phyloP scores from a whole-genome alignment of 352 stramenopile genomes.

The Thraustochytrium striatum region DNA sequence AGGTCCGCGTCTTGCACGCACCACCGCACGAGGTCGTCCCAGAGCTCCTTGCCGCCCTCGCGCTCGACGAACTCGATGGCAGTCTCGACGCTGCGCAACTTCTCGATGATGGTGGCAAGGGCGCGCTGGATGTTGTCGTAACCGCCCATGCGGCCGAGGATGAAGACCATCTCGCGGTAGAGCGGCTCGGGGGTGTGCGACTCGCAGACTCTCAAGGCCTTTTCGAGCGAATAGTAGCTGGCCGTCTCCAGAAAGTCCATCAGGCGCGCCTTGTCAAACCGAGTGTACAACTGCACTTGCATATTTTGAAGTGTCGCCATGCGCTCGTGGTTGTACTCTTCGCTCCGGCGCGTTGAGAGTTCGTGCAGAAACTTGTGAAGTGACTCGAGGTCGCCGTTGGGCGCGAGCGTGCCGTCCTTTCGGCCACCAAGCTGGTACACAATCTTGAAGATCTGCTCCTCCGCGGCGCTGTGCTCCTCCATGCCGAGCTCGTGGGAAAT shows the following conservation, averaged over 20 bases:
- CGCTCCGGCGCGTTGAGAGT: constrained; percentile 1
- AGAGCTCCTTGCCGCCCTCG: constrained; percentile 24
- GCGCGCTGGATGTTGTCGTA: constrained; percentile 49
- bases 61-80: constrained; percentile 48
- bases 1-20: constrained; percentile 5
- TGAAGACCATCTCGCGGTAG: constrained; percentile 59
- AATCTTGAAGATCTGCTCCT: background rate
- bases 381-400: constrained; percentile 49
- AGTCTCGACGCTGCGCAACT: constrained; percentile 45
- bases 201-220: constrained; percentile 56
- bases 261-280: background rate
- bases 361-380: constrained; percentile 51
- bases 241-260: constrained; percentile 29
- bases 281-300: constrained; percentile 11
- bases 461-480: background rate
- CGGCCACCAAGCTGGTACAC: constrained; percentile 48
- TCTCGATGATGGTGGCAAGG: constrained; percentile 46
- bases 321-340: constrained; percentile 42
- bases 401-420: background rate
- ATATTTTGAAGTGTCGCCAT: constrained; percentile 28
- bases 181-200: constrained; percentile 50
- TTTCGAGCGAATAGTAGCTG: constrained; percentile 52
- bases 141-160: constrained; percentile 55
- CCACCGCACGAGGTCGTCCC: constrained; percentile 11
- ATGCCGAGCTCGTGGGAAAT: constrained; percentile 20